phyloP scores from a whole-genome alignment of 306 rosid species.

The Quercus parvula region DNA sequence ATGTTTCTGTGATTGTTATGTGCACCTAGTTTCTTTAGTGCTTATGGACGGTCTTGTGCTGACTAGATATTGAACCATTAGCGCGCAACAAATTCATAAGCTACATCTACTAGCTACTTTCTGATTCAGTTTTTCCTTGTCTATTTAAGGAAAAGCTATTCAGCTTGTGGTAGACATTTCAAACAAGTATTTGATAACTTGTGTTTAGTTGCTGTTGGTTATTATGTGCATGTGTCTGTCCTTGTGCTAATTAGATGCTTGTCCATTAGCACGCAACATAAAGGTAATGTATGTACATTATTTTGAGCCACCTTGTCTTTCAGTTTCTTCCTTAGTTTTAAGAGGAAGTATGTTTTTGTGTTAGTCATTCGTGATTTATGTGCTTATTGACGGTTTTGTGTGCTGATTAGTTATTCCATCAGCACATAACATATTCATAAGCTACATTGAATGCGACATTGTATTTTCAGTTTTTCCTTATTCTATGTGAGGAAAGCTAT shows the following conservation, averaged over 20 bases:
- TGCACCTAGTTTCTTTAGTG: neutral
- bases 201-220: too few relatives aligned
- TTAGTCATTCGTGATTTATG: neutral
- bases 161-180: neutral
- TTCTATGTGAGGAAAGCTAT: neutral
- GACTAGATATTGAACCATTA: neutral
- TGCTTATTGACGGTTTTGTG: conserved; percentile 40
- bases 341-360: neutral
- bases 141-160: neutral
- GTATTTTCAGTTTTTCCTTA: neutral
- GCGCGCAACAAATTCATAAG: neutral
- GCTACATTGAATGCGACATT: conserved; percentile 20
- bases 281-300: conserved; percentile 38
- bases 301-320: conserved; percentile 31
- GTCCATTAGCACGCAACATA: conserved; percentile 28
- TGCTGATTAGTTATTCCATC: conserved; percentile 24
- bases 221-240: conserved; percentile 38
- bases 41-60: neutral
- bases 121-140: neutral
- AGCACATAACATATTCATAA: conserved; percentile 35
- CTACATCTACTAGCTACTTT: neutral
- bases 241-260: conserved; percentile 36
- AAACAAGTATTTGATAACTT: neutral
- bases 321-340: conserved; percentile 16
- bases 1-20: neutral